These are phyloP conservation scores for Dactylellina leptospora DNA, from an alignment of 2,329 filamentous ascomycete species.

Conservation along the genomic window DNA sequence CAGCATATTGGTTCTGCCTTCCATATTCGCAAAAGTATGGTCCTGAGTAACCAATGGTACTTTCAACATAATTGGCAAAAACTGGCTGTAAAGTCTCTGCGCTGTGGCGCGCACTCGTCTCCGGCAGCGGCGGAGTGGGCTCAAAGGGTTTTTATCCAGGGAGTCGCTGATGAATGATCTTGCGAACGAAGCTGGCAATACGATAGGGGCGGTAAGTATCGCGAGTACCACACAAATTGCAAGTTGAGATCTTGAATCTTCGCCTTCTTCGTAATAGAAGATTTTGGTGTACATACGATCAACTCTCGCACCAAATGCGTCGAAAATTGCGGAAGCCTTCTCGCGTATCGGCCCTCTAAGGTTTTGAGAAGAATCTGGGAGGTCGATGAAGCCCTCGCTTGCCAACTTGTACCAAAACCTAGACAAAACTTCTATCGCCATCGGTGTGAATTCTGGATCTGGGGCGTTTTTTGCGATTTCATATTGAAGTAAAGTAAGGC, in stretches of 20 bases:
- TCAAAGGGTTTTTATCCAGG: not conserved
- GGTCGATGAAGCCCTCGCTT: conserved; percentile 5
- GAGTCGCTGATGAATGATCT: not conserved
- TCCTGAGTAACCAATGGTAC: conserved; percentile 6
- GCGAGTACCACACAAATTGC: no score
- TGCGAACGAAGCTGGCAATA: not conserved
- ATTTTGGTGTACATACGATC: conserved; percentile 6
- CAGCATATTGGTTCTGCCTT: not conserved
- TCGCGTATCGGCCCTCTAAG: not conserved
- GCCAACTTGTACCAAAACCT: conserved; percentile 19
- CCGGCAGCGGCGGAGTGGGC: not conserved
- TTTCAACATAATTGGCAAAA: conserved; percentile 5
- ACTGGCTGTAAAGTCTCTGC: conserved; percentile 3
- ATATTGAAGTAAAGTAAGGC: not conserved
- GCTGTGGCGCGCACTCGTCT: conserved; percentile 4
- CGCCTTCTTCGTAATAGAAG: conserved; percentile 8
- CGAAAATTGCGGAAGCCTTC: not conserved
- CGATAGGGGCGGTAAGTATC: conserved; percentile 4
- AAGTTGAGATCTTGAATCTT: conserved; percentile 1
- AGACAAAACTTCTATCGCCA: conserved; percentile 14
- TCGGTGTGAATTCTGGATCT: conserved; percentile 11
- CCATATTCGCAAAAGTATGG: not conserved
- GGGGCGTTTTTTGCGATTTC: not conserved
- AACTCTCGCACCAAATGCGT: not conserved
- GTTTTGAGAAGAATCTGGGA: not conserved